Evolutionary conservation across 2,329 filamentous ascomycete genomes (phyloP).

Genomic region (Clarireedia homoeocarpa): DNA sequence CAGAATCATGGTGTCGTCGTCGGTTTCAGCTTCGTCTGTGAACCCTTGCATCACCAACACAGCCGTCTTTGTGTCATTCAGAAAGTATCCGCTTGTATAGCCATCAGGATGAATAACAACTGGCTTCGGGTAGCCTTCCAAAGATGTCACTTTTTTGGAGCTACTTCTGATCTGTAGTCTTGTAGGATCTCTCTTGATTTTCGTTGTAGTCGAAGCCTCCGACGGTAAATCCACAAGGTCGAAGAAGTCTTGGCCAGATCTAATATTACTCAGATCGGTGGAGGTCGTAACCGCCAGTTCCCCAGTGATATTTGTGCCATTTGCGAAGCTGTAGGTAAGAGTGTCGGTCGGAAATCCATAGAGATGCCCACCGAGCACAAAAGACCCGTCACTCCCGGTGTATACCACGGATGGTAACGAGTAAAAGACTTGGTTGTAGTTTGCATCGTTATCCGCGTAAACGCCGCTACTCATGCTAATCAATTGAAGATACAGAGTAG

Average conservation of each 20-base stretch:
- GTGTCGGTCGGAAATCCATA: slow-evolving; percentile 25
- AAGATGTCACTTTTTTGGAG: not conserved
- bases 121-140: slow-evolving; percentile 13
- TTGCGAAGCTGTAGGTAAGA: slow-evolving; percentile 31
- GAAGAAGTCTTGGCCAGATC: slow-evolving; percentile 13
- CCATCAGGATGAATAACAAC: slow-evolving; percentile 11
- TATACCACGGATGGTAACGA: not conserved
- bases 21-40: slow-evolving; percentile 16
- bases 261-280: slow-evolving; percentile 16
- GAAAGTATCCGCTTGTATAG: slow-evolving; percentile 18
- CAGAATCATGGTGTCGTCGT: not conserved
- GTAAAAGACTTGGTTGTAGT: slow-evolving; percentile 33
- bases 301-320: slow-evolving; percentile 27
- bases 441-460: slow-evolving; percentile 32
- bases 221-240: slow-evolving; percentile 8
- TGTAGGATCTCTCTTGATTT: not conserved
- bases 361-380: slow-evolving; percentile 20
- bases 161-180: not conserved
- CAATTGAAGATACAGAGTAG: slow-evolving; percentile 38
- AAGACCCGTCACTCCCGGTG: slow-evolving; percentile 15
- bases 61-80: slow-evolving; percentile 15
- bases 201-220: not conserved
- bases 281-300: slow-evolving; percentile 26
- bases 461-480: slow-evolving; percentile 30
- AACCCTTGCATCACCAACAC: slow-evolving; percentile 16